Evolutionary conservation across 2,329 filamentous ascomycete species (phyloP), one percentile per base, ranked within the genome.

Genomic region (Aspergillus fijiensis): DNA sequence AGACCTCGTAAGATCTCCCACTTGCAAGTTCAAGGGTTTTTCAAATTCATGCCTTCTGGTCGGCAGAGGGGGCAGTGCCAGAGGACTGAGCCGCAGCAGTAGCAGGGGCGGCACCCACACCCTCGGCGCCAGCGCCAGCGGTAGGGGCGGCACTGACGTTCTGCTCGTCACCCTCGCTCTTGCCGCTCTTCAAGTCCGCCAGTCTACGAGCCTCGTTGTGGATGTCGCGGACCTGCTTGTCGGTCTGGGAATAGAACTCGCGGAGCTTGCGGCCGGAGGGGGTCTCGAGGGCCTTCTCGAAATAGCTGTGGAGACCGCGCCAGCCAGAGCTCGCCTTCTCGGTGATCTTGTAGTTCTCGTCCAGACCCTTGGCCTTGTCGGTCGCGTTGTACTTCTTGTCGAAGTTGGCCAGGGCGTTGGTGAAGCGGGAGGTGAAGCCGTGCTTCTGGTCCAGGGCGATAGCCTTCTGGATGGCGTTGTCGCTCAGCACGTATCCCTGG

Each of bases 141-240:
- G 59, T 54, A 21, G 65, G 42, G 19, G 58, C 42, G 19, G 58
- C 42, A 59, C 65, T 73, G 63, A 54, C 35, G 50, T 31, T 55
- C 42, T 72, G 39, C 70, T 57, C 80, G 35, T 68, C 74, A 66
- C 75, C 78, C 52, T 71, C 69, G 61, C 69, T 61, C 69, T 82
- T 82, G 51, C 78, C 77, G 51, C 71, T 88, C 88, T 97, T 97
- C 67, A 99, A 78, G 66, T 96, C 87, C 53, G 94, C 94, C 57
- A 99, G 83, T 68, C 95, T 88, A 64, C 89, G 85, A 33, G 95
- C 95, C 83, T 99, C 95, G 63, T 84, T 85, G 79, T 99, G 95
- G 51, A 99, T 95, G 74, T 99, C 95, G 70, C 92, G 84, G 33
- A 97, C 92, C 79, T 98, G 93, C 80, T 92, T 92, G 75, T 89